Evolutionary conservation across 2,329 filamentous ascomycete species (phyloP).

Genomic region (Hypoxylon sp.): DNA sequence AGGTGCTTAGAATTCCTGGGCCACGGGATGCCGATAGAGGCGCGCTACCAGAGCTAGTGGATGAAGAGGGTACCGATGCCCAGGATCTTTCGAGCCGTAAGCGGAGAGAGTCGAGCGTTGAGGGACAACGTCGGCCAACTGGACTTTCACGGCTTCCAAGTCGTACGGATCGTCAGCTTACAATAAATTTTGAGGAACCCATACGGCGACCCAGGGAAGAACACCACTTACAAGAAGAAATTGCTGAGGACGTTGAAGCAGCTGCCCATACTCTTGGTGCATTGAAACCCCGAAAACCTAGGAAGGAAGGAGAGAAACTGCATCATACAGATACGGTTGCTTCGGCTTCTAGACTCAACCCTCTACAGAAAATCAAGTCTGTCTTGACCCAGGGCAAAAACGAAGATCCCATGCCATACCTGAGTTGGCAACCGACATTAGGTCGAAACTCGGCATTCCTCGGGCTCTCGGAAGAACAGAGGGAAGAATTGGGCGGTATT

Average conservation of each 20-base stretch:
- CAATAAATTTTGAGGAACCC: constrained; percentile 78
- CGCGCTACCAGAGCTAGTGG: constrained; percentile 73
- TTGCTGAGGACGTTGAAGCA: constrained; percentile 61
- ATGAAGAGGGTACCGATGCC: constrained; percentile 50
- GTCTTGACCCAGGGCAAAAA: constrained; percentile 68
- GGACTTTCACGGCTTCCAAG: constrained; percentile 35
- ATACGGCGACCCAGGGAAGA: constrained; percentile 59
- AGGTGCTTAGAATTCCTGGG: constrained; percentile 88
- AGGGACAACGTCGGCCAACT: constrained; percentile 34
- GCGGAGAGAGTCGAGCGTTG: constrained; percentile 52
- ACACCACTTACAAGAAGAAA: constrained; percentile 52
- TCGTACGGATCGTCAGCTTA: constrained; percentile 62
- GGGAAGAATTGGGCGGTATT: constrained; percentile 95
- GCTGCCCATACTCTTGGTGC: constrained; percentile 58
- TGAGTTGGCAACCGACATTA: constrained; percentile 94
- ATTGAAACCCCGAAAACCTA: constrained; percentile 62
- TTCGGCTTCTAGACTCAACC: constrained; percentile 48
- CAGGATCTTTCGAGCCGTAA: constrained; percentile 51
- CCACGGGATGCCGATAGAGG: constrained; percentile 92
- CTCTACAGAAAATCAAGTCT: constrained; percentile 70
- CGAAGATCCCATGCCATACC: constrained; percentile 81
- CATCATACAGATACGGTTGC: constrained; percentile 56
- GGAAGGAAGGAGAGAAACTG: constrained; percentile 57
- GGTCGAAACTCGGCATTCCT: constrained; percentile 94
- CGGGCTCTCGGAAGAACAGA: constrained; percentile 88